Conservation (phyloP, 2,329 filamentous ascomycete genomes). For the Phialophora tarda region DNA sequence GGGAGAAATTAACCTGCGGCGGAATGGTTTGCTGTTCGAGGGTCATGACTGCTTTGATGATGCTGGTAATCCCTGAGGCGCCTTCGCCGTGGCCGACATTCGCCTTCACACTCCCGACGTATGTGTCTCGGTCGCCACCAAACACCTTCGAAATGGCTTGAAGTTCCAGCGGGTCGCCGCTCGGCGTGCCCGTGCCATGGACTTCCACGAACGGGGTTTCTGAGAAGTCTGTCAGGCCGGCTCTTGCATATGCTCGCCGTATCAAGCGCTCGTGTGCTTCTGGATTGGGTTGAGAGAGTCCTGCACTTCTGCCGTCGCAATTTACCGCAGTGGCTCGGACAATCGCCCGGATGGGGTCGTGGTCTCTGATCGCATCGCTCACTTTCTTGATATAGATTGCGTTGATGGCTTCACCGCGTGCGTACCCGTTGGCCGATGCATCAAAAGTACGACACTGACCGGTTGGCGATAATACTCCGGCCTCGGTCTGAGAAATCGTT, state of each 20-base stretch:
- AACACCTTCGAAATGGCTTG: slow-evolving; percentile 38
- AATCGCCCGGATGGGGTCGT: slow-evolving; percentile 38
- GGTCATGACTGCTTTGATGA: slow-evolving; percentile 43
- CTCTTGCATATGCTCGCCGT: slow-evolving; percentile 19
- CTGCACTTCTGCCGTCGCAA: slow-evolving; percentile 34
- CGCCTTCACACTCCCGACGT: slow-evolving; percentile 38
- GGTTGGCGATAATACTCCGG: no score
- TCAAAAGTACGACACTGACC: slow-evolving; percentile 11
- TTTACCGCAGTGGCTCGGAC: slow-evolving; percentile 38
- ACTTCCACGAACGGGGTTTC: slow-evolving; percentile 36
- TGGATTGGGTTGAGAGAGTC: slow-evolving; percentile 37
- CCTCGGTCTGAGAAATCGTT: no score
- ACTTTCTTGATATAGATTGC: slow-evolving; percentile 39
- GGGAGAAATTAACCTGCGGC: slow-evolving; percentile 42
- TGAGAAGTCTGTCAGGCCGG: slow-evolving; percentile 20
- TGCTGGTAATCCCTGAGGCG: slow-evolving; percentile 39
- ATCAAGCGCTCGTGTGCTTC: slow-evolving; percentile 33
- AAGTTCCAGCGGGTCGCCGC: slow-evolving; percentile 38
- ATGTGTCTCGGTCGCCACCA: no score
- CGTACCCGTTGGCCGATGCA: slow-evolving; percentile 40
- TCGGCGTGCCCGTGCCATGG: slow-evolving; percentile 37
- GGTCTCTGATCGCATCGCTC: slow-evolving; percentile 33
- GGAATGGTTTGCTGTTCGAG: slow-evolving; percentile 41
- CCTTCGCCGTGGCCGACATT: slow-evolving; percentile 45
- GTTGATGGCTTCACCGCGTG: slow-evolving; percentile 39